Base-by-base conservation (phyloP, 345 rosid species). In the Boechera stricta region DNA sequence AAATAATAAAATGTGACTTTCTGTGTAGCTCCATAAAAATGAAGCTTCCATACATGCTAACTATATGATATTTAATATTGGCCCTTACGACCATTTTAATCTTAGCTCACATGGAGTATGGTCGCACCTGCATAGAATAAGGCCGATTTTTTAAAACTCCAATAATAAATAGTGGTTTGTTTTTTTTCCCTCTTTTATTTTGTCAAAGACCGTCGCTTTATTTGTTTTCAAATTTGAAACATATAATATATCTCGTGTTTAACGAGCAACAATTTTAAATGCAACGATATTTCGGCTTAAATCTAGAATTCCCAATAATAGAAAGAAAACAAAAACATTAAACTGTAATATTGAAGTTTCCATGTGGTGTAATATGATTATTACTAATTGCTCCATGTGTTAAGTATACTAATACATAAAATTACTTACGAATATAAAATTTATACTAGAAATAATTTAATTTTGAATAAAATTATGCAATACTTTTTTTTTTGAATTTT, bases 1-100 rank as follows among this genome's bases (percentile, higher is more conserved):
- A 47, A 71, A 59, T 71, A 72, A 35, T 47, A 59, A 47, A 71
- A 59, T 45, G 56, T 58, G 65, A 44, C 18, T 38, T 18, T 49
- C 42, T 42, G 2, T 68, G 38, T 26, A 53, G 26, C 28, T 67
- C 48, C 24, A 68, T 8, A 54, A 13, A 55, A 53, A 24, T 24
- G 10, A 69, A 56, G 53, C 41, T 69, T 69, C 12, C 68, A 26
- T 62, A 1, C 26, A 62, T 39, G 11, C n/a, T 39, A 12, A 6
- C 3, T 16, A 38, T 16, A 38, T 21, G 16, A 39, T 62, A 18
- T 38, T 38, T 11, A 6, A 41, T 41, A 62, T 3, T 12, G 1
- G 24, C 33, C 51, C 8, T 8, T 21, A 7, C 51, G 18, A 69
- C 7, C 16, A 28, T 29, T 47, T n/a, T 21, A 49, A 21, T 49